Evolutionary conservation across 331 rosid genomes (phyloP), one percentile per base, ranked within the genome.

Genomic region (Saraca asoca): DNA sequence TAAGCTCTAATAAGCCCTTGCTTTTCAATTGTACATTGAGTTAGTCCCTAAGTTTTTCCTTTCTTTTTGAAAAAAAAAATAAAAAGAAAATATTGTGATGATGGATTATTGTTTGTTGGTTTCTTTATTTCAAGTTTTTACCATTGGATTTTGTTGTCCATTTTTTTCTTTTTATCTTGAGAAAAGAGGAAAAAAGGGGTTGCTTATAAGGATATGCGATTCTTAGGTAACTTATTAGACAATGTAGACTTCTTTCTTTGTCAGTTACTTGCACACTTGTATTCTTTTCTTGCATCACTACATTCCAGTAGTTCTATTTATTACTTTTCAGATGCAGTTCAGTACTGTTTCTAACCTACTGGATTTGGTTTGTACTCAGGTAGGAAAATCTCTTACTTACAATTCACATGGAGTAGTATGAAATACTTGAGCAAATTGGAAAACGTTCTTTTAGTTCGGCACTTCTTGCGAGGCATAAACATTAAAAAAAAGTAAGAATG

Each of bases 371-470:
- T 73, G 57, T 17, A 33, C 35, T 6, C 83, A 68, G 87, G 73
- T 53, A 80, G 77, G 69, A 53, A 83, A 79, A 69, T 61, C 54
- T 59, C n/a, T 15, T 58, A 64, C 68, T 43, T 43, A 56, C 50
- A 53, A 31, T 59, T 55, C 64, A 39, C 59, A 88, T 91, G 97
- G 97, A 91, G 87, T 91, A 88, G 83, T 91, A 91, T 70, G 97
- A 91, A 78, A 43, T 91, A 43, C 80, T 88, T 72, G 97, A 91
- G 87, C 97, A 91, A 80, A 91, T 91, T 70, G 97, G 97, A 59
- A 91, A 88, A 64, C 96, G 97, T 48, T 87, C 97, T 43, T 91
- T 91, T 15, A 96, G 97, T 68, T 86, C 97, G 58, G 97, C 97
- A 8, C 96, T 91, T 79, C 96, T 91, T 62, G 97, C 88, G 59